These are phyloP conservation scores for Auxenochlorella protothecoides DNA, from an alignment of 139 green algal species.

Conservation along the genomic window DNA sequence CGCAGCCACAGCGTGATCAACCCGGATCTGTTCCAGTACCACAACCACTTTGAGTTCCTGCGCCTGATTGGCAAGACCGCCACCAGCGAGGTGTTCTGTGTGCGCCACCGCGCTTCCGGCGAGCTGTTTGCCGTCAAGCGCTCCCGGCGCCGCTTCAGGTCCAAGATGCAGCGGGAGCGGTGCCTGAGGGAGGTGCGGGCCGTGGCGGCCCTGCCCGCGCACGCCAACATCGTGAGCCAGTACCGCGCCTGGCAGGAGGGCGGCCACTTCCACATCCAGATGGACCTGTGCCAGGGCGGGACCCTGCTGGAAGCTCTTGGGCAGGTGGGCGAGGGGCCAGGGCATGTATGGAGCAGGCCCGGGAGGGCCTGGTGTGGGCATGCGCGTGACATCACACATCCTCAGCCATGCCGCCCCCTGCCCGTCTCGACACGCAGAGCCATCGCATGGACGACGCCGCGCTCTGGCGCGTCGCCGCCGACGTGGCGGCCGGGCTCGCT, in stretches of 20 bases:
- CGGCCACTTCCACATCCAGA: slow-evolving; percentile 67
- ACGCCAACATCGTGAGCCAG: slow-evolving; percentile 62
- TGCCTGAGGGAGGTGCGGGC: slow-evolving; percentile 56
- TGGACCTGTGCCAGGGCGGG: slow-evolving; percentile 47
- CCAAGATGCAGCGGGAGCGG: slow-evolving; percentile 35
- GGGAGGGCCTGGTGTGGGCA: too few relatives aligned
- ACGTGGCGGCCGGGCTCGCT: slow-evolving; percentile 42
- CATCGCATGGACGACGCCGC: slow-evolving; percentile 13
- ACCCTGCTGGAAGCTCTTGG: slow-evolving; percentile 25
- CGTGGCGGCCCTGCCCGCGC: slow-evolving; percentile 43
- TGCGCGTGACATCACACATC: too few relatives aligned
- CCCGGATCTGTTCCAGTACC: slow-evolving; percentile 53
- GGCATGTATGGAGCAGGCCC: too few relatives aligned
- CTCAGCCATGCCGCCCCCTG: too few relatives aligned
- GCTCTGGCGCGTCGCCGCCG: slow-evolving; percentile 23
- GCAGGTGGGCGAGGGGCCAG: too few relatives aligned
- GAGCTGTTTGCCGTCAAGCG: slow-evolving; percentile 51
- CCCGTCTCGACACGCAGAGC: not conserved
- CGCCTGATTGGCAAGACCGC: slow-evolving; percentile 42
- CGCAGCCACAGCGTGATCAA: slow-evolving; percentile 38
- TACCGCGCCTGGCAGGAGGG: slow-evolving; percentile 71
- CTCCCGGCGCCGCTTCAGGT: slow-evolving; percentile 25
- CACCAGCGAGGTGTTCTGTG: slow-evolving; percentile 53
- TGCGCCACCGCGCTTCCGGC: slow-evolving; percentile 31
- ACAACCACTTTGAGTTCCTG: slow-evolving; percentile 63